Percentiles rank a stretch among this genome's conserved stretches.
Conservation (phyloP, 2,329 filamentous ascomycete genomes). For the Alternaria sp. region DNA sequence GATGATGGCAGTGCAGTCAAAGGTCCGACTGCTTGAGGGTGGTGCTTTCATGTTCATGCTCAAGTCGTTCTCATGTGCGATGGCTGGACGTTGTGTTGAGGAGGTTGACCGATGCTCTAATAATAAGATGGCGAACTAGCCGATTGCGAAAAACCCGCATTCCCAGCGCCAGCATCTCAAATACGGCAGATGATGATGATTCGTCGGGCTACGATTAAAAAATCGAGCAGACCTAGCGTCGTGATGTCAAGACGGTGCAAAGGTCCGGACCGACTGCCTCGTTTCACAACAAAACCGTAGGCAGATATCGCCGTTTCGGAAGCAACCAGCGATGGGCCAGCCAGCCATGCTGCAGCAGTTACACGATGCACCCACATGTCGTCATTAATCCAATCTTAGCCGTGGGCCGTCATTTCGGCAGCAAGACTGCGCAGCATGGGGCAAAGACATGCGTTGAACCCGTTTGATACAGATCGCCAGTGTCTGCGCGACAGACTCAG, state of each 20-base stretch:
- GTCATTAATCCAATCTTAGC: slow-evolving; percentile 3
- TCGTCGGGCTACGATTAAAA: neutral
- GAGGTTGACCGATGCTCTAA: slow-evolving; percentile 1
- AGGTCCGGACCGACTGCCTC: neutral
- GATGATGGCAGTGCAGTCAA: neutral
- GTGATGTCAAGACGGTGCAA: neutral
- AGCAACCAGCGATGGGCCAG: neutral
- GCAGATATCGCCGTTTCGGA: slow-evolving; percentile 5
- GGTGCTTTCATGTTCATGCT: neutral
- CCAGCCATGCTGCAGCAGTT: neutral
- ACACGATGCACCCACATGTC: slow-evolving; percentile 2
- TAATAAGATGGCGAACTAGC: slow-evolving; percentile 1
- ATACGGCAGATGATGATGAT: neutral
- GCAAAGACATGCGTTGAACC: neutral
- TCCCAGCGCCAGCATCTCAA: neutral
- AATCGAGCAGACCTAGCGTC: neutral
- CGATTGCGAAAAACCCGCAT: neutral
- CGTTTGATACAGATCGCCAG: slow-evolving; percentile 19
- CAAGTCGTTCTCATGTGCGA: neutral
- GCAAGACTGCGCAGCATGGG: neutral
- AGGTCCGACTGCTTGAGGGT: neutral
- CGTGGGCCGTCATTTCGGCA: slow-evolving; percentile 7
- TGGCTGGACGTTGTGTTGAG: slow-evolving; percentile 1
- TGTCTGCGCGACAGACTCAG: neutral
- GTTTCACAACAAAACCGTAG: neutral